A percentile compares a stretch with the other conserved stretches of the same genome.
phyloP scores from a whole-genome alignment of 192 early-diverging fungal genomes.

The Phycomyces blakesleeanus region DNA sequence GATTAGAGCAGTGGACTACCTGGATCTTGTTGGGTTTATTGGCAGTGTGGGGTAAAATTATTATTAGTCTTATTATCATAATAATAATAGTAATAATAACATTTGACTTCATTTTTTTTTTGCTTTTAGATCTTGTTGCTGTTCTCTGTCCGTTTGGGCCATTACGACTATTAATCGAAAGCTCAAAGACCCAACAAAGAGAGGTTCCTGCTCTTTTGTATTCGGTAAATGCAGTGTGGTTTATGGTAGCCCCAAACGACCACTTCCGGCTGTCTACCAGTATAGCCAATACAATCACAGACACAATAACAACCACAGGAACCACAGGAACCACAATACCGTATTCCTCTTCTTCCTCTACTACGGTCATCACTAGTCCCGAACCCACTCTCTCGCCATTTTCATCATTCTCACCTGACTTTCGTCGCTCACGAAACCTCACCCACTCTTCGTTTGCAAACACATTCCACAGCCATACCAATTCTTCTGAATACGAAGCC shows the following conservation, averaged over 20 bases:
- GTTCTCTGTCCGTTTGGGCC: slow-evolving; percentile 91
- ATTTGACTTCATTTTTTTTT: too few relatives aligned
- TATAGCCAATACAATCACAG: slow-evolving; percentile 5
- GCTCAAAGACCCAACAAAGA: slow-evolving; percentile 63
- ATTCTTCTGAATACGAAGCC: slow-evolving; percentile 2
- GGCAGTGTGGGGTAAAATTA: slow-evolving; percentile 85
- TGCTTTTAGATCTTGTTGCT: slow-evolving; percentile 71
- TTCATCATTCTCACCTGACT: not conserved
- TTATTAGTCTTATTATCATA: too few relatives aligned
- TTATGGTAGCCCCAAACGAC: slow-evolving; percentile 62
- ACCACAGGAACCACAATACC: too few relatives aligned
- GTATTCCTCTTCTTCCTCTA: too few relatives aligned
- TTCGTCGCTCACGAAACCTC: not conserved
- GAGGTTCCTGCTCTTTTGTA: slow-evolving; percentile 79
- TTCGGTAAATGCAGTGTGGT: slow-evolving; percentile 67
- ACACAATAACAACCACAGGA: too few relatives aligned
- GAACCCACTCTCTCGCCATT: too few relatives aligned
- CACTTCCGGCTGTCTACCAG: slow-evolving; percentile 26
- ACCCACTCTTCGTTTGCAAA: not conserved
- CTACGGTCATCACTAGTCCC: too few relatives aligned
- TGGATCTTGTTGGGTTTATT: slow-evolving; percentile 80
- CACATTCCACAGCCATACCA: not conserved
- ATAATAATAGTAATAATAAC: too few relatives aligned
- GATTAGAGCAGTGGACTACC: slow-evolving; percentile 67
- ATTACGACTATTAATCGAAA: slow-evolving; percentile 75